Evolutionary conservation across 148 eudicot genomes (phyloP), one percentile per base, ranked within the genome.

Genomic region (Salicornia ramosissima): DNA sequence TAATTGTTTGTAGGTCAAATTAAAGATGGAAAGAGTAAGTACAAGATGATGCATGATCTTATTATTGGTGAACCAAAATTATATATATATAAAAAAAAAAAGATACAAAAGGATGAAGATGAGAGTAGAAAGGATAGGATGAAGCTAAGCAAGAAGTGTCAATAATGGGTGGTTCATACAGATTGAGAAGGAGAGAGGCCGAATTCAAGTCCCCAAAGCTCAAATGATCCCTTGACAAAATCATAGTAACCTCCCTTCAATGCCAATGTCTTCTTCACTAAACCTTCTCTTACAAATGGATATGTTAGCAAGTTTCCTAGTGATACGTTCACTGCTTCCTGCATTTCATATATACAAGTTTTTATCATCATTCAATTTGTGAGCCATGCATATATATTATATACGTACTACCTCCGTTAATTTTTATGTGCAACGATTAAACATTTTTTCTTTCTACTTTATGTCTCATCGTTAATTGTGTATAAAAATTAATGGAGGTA

Each of bases 291-390:
- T 74, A 94, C 99, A 73, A 90, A 94, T 11, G 99, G 99, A 39
- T 94, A 94, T 1, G 87, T 81, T 65, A 94, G 75, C 82, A 94
- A 78, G 79, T 94, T 94, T 75, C 90, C 96, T 43, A 94, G 88
- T 24, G 99, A 94, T 51, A 86, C 90, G 67, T 94, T 94, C 80
- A 94, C 99, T 3, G 99, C 86, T 79, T 90, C 99, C 99, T 93
- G 88, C 79, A 36, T 19, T 16, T 22, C 50, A 59, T 7, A 15
- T 28, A 21, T 10, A 54, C n/a, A n/a, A n/a, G n/a, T n/a, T n/a
- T n/a, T n/a, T n/a, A n/a, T n/a, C n/a, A n/a, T n/a, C n/a, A n/a
- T n/a, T n/a, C n/a, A n/a, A n/a, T n/a, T n/a, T n/a, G n/a, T n/a
- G n/a, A n/a, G n/a, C n/a, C n/a, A n/a, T n/a, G n/a, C n/a, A n/a